Evolutionary conservation across 2,329 filamentous ascomycete genomes (phyloP).

Genomic region (Colletotrichum spinosum): DNA sequence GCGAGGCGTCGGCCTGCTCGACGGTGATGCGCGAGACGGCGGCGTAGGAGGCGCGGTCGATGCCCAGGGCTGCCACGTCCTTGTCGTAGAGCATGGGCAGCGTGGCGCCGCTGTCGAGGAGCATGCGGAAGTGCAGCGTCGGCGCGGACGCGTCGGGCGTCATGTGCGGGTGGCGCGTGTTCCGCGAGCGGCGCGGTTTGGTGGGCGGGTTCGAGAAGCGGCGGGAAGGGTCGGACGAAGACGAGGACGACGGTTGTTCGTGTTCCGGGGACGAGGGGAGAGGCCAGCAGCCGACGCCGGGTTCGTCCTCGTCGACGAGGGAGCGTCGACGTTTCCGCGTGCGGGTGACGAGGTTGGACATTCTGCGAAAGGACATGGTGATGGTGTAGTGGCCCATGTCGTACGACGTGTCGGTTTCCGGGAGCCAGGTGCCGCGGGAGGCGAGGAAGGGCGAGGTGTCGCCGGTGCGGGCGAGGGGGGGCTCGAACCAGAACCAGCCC

Average conservation of each 20-base stretch:
- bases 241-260: neutral
- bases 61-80: slow-evolving; percentile 50
- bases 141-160: slow-evolving; percentile 40
- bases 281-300: slow-evolving; percentile 16
- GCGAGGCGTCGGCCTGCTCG: slow-evolving; percentile 38
- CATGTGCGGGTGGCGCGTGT: slow-evolving; percentile 16
- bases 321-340: neutral
- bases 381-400: slow-evolving; percentile 46
- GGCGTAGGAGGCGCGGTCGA: slow-evolving; percentile 49
- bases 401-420: slow-evolving; percentile 42
- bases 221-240: too few species aligned
- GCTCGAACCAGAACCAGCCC: slow-evolving; percentile 60
- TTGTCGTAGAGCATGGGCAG: slow-evolving; percentile 50
- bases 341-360: neutral
- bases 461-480: slow-evolving; percentile 48
- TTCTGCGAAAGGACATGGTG: slow-evolving; percentile 44
- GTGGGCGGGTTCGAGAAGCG: neutral
- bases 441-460: slow-evolving; percentile 40
- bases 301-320: neutral
- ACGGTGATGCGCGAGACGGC: slow-evolving; percentile 48
- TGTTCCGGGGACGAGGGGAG: slow-evolving; percentile 5
- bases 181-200: neutral
- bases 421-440: slow-evolving; percentile 46
- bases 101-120: slow-evolving; percentile 58
- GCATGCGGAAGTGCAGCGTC: slow-evolving; percentile 45